phyloP scores from a whole-genome alignment of 495 filamentous ascomycete species.

The Geoglossum glabrum region DNA sequence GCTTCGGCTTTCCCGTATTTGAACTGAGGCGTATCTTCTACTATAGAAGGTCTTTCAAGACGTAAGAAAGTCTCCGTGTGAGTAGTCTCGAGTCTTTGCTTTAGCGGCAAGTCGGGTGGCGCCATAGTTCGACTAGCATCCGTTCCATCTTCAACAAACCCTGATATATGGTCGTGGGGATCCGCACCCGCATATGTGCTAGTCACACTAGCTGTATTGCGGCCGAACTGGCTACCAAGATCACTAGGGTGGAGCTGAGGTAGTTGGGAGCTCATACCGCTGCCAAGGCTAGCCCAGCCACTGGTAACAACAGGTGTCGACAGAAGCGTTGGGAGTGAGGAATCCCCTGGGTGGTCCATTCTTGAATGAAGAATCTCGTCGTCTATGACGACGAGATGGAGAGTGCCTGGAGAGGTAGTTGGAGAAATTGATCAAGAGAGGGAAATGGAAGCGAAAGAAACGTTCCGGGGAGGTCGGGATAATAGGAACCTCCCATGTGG shows the following conservation, averaged over 20 bases:
- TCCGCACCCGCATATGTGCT: not conserved
- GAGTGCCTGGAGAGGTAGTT: not conserved
- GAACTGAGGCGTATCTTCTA: not conserved
- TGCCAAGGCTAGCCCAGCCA: not conserved
- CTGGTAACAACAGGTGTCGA: not conserved
- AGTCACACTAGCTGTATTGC: not conserved
- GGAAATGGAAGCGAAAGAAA: not conserved
- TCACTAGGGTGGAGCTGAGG: not conserved
- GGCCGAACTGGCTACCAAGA: not conserved
- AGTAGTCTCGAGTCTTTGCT: not conserved
- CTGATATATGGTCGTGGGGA: not conserved
- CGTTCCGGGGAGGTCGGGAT: not conserved
- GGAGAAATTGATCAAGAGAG: not conserved
- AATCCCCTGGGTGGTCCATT: not conserved
- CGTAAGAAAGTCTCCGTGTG: not conserved
- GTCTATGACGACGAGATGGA: not conserved
- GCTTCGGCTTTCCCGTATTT: not conserved
- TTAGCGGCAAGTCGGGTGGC: not conserved
- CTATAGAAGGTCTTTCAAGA: not conserved
- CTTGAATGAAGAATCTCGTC: not conserved
- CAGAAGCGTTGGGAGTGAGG: not conserved
- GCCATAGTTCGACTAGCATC: not conserved
- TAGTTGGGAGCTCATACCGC: not conserved
- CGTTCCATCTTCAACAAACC: not conserved
- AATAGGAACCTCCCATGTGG: too few species aligned